A percentile compares a stretch with the other conserved stretches of the same genome.
Conservation (phyloP, 2,329 filamentous ascomycete species). For the Alternaria alternata region DNA sequence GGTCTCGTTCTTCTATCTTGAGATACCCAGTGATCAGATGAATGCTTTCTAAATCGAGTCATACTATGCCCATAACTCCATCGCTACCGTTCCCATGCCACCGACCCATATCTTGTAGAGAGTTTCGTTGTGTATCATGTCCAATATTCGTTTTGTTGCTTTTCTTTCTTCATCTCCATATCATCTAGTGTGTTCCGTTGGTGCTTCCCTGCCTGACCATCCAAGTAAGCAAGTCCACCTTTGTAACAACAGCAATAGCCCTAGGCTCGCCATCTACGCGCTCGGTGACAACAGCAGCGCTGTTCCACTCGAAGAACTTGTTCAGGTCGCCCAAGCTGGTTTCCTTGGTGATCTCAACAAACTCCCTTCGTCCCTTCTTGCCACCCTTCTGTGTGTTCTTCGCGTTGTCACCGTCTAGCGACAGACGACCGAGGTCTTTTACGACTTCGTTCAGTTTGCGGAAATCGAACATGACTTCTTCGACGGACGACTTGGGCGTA, state of each 20-base stretch:
- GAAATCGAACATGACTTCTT: slow-evolving; percentile 97
- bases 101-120: background rate
- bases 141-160: background rate
- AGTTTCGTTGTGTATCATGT: background rate
- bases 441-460: slow-evolving; percentile 84
- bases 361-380: slow-evolving; percentile 63
- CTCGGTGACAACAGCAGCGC: slow-evolving; percentile 92
- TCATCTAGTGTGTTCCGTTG: slow-evolving; percentile 13
- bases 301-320: slow-evolving; percentile 98
- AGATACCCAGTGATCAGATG: background rate
- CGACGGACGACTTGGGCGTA: slow-evolving; percentile 74
- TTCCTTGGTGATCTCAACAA: slow-evolving; percentile 92
- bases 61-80: background rate
- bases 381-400: slow-evolving; percentile 27
- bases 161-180: background rate
- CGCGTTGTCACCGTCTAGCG: slow-evolving; percentile 31
- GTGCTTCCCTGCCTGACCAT: slow-evolving; percentile 65
- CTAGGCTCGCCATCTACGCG: slow-evolving; percentile 68
- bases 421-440: slow-evolving; percentile 69
- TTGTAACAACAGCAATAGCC: slow-evolving; percentile 90
- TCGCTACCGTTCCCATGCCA: background rate
- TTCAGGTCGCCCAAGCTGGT: slow-evolving; percentile 84
- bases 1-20: slow-evolving; percentile 2
- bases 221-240: slow-evolving; percentile 94
- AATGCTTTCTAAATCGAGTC: slow-evolving; percentile 2